Percentiles rank a stretch among this genome's conserved stretches.
Evolutionary conservation across 371 early-diverging fungal species (phyloP).

Genomic region (Vairimorpha necatrix): DNA sequence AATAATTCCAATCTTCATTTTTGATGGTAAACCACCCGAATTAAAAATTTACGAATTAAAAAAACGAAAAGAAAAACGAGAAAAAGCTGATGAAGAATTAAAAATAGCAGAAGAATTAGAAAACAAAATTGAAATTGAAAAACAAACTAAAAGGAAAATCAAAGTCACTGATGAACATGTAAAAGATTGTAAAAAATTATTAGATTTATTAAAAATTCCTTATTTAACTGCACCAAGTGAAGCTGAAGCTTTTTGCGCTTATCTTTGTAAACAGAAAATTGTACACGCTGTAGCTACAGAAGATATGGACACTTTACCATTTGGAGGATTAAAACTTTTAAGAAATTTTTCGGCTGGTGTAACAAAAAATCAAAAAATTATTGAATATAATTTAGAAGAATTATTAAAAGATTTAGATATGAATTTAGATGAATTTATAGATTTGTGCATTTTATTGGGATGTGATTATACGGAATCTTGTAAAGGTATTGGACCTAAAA

Average conservation of each 20-base stretch:
- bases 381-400: constrained; percentile 76
- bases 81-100: constrained; percentile 57
- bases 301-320: constrained; percentile 98
- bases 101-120: constrained; percentile 65
- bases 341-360: constrained; percentile 89
- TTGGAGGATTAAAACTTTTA: constrained; percentile 79
- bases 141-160: constrained; percentile 81
- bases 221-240: constrained; percentile 91
- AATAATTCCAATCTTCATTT: constrained; percentile 92
- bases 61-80: constrained; percentile 77
- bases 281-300: constrained; percentile 94
- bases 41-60: constrained; percentile 72
- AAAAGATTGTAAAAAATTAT: constrained; percentile 80
- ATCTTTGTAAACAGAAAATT: constrained; percentile 74
- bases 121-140: constrained; percentile 75
- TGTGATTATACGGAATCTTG: constrained; percentile 96
- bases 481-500: constrained; percentile 83
- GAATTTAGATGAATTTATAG: constrained; percentile 79
- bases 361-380: constrained; percentile 80
- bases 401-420: constrained; percentile 77
- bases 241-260: constrained; percentile 98
- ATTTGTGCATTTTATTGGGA: constrained; percentile 93
- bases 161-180: constrained; percentile 88
- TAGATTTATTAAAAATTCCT: constrained; percentile 92
- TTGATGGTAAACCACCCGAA: constrained; percentile 95